Evolutionary conservation across 768 basidiomycete genomes (phyloP).

Genomic region (Panus rudis): DNA sequence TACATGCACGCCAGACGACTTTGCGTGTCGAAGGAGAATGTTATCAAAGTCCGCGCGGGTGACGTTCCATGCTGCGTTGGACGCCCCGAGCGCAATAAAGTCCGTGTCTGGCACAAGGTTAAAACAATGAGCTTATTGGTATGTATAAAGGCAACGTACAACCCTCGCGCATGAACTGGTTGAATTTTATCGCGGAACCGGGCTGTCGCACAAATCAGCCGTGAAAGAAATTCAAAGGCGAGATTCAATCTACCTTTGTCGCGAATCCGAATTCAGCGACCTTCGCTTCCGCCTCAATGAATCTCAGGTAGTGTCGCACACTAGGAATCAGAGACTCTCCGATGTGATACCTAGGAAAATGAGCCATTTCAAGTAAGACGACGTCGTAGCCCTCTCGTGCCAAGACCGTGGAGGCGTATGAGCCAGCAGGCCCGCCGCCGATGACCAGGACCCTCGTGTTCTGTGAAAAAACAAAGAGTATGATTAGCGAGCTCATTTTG

Average conservation of each 20-base stretch:
- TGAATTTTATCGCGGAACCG: slow-evolving; percentile 56
- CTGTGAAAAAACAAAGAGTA: no score
- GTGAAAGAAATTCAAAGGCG: background rate
- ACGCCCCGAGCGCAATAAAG: slow-evolving; percentile 43
- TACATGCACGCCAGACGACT: slow-evolving; percentile 37
- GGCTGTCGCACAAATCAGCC: slow-evolving; percentile 30
- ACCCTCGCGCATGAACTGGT: slow-evolving; percentile 45
- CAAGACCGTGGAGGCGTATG: slow-evolving; percentile 47
- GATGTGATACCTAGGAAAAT: slow-evolving; percentile 50
- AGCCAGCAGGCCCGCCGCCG: slow-evolving; percentile 56
- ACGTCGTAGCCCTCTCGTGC: slow-evolving; percentile 55
- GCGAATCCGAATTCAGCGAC: slow-evolving; percentile 37
- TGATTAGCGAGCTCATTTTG: no score
- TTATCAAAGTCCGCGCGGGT: slow-evolving; percentile 55
- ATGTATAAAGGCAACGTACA: slow-evolving; percentile 32
- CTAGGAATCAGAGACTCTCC: slow-evolving; percentile 46
- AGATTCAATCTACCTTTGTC: slow-evolving; percentile 35
- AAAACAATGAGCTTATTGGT: background rate
- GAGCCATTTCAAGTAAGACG: slow-evolving; percentile 44
- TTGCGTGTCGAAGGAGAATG: slow-evolving; percentile 50
- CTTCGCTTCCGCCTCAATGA: slow-evolving; percentile 43
- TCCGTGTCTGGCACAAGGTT: slow-evolving; percentile 54
- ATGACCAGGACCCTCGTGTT: slow-evolving; percentile 39
- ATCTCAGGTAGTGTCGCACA: slow-evolving; percentile 42
- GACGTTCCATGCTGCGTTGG: slow-evolving; percentile 56